phyloP scores from a whole-genome alignment of 1,284 basidiomycete species.

The Ganoderma resinaceum region DNA sequence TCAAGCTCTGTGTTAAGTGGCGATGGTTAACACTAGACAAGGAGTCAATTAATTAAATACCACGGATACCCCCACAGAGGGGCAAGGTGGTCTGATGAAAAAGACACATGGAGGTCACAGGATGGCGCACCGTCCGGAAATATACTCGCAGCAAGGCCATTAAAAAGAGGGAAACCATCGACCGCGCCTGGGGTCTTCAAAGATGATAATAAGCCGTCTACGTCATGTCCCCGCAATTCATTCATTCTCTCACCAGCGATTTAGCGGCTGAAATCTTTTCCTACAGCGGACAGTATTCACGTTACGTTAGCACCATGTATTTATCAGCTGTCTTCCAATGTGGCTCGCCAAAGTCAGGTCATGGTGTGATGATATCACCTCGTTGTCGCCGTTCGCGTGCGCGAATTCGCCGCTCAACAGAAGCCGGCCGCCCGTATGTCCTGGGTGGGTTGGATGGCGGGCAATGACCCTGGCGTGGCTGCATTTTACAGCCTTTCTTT shows the following conservation, averaged over 20 bases:
- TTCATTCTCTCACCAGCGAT: not conserved
- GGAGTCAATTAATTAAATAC: not conserved
- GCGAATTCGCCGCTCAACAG: not conserved
- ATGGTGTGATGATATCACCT: not conserved
- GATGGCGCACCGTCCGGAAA: not conserved
- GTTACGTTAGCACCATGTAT: not conserved
- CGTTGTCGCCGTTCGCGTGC: not conserved
- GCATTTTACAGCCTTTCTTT: not conserved
- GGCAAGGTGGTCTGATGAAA: not conserved
- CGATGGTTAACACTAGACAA: not conserved
- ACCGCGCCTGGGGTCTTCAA: not conserved
- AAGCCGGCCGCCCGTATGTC: not conserved
- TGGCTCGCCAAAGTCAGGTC: not conserved
- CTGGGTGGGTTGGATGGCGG: too few species aligned
- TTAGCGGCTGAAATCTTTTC: slow-evolving; percentile 1
- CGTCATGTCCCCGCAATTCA: not conserved
- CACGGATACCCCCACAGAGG: too few species aligned
- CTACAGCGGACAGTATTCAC: not conserved
- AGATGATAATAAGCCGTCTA: not conserved
- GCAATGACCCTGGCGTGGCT: not conserved
- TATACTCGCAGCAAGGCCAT: not conserved
- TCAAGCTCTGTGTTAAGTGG: not conserved
- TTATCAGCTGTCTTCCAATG: not conserved
- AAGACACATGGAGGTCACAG: not conserved
- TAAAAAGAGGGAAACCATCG: not conserved